Conservation (phyloP, 306 rosid genomes). For the Prunus fruticosa region DNA sequence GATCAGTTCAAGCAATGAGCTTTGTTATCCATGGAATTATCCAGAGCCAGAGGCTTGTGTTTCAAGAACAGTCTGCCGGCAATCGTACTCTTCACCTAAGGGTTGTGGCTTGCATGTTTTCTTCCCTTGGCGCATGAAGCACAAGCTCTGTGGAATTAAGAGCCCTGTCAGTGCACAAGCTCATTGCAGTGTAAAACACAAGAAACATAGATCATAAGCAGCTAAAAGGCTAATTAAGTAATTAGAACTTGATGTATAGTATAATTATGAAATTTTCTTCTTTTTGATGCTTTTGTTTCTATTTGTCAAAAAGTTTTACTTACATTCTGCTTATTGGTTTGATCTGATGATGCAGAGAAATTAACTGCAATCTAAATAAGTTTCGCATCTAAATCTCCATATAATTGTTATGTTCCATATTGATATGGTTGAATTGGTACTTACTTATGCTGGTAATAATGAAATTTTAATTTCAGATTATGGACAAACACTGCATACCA, state of each 20-base stretch:
- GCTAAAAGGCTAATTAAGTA: not conserved
- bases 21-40: conserved; percentile 8
- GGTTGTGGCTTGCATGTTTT: conserved; percentile 64
- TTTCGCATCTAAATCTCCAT: not conserved
- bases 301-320: not conserved
- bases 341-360: not conserved
- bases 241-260: not conserved
- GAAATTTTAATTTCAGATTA: no score
- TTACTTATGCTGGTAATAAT: not conserved
- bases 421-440: not conserved
- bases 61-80: conserved; percentile 18
- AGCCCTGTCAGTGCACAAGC: conserved; percentile 44
- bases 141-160: conserved; percentile 61
- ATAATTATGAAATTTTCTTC: not conserved
- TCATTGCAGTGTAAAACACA: conserved; percentile 31
- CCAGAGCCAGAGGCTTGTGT: conserved; percentile 28
- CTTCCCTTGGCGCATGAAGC: conserved; percentile 72
- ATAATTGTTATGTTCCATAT: not conserved
- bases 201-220: conserved; percentile 32
- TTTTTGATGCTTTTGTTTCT: not conserved
- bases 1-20: not conserved
- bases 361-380: not conserved
- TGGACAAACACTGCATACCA: not conserved
- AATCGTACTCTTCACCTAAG: conserved; percentile 48
- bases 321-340: not conserved